These are phyloP conservation scores for Tolypocladium paradoxum DNA, from an alignment of 2,329 filamentous ascomycete species.

Conservation along the genomic window DNA sequence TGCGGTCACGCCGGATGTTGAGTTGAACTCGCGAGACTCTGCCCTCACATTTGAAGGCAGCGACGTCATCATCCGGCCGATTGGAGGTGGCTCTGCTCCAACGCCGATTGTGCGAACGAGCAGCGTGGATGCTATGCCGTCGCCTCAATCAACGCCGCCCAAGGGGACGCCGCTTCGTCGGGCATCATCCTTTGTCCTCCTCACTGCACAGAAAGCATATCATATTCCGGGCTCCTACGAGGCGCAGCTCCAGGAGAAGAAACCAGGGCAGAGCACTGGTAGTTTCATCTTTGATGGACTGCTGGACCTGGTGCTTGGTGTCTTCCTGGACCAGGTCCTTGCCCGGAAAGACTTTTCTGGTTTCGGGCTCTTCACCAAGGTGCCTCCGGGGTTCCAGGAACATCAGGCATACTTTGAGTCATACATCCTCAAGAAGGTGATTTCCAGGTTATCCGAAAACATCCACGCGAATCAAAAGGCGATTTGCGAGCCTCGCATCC, in stretches of 20 bases:
- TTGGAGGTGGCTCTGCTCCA: conserved; percentile 45
- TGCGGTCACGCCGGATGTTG: conserved; percentile 69
- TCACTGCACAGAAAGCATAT: conserved; percentile 59
- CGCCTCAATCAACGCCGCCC: conserved; percentile 32
- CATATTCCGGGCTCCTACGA: conserved; percentile 39
- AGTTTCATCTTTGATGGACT: conserved; percentile 66
- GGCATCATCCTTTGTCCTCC: conserved; percentile 82
- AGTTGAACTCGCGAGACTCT: conserved; percentile 75
- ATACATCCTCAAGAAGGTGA: conserved; percentile 66
- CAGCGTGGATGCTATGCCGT: conserved; percentile 40
- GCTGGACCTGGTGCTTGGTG: conserved; percentile 63
- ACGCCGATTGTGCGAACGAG: conserved; percentile 66
- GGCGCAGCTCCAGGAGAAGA: conserved; percentile 29
- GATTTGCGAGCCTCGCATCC: conserved; percentile 67
- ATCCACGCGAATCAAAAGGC: conserved; percentile 62
- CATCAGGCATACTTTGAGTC: conserved; percentile 95
- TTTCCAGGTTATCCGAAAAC: conserved; percentile 58
- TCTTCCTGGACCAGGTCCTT: conserved; percentile 81
- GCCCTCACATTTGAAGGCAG: conserved; percentile 75
- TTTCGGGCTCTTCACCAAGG: conserved; percentile 74
- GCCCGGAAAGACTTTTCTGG: conserved; percentile 83
- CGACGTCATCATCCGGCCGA: conserved; percentile 72
- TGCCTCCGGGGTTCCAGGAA: conserved; percentile 85
- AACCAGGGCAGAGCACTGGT: conserved; percentile 41
- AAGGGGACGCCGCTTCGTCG: conserved; percentile 57